Evolutionary conservation across 306 rosid genomes (phyloP), one percentile per base, ranked within the genome.

Genomic region (Trifolium fragiferum): DNA sequence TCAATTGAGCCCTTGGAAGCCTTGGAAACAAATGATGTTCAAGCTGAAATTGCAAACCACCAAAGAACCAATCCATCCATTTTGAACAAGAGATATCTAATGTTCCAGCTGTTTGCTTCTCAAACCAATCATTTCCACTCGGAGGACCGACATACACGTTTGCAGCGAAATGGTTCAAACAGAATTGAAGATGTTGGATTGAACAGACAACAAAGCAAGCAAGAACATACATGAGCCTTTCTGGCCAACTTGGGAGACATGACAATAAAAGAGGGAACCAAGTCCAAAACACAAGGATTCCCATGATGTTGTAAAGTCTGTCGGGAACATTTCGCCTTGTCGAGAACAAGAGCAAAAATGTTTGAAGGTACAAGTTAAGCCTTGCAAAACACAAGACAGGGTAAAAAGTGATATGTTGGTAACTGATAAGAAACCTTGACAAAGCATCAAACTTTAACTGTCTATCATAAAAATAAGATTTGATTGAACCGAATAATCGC

Each of bases 21-120:
- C 89, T 78, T 2, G 92, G 92, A 64, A 88, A 88, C 80, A 88
- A 77, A 58, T 88, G 92, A 63, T 88, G 92, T 76, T 88, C 92
- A 18, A 88, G 86, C 63, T 88, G 92, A 51, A 88, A 88, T 38
- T 90, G 93, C 80, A 90, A 83, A 0, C 96, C 96, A 35, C 96
- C 96, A 80, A 74, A 85, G 81, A 90, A 90, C 96, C 96, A 86
- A 66, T 90, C 96, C 96, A 90, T 90, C 87, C 89, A 88, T 9
- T 65, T 4, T 0, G 96, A 82, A 68, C 96, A 88, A 51, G 88
- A 32, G 30, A 90, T 90, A 41, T 90, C 93, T 50, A 90, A 40
- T 13, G 96, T 88, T 25, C 96, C 96, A 62, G 77, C 32, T 7
- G 93, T 62, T 37, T 90, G 96, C 76, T 88, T 90, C 85, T 90